These are phyloP conservation scores for Sporisorium graminicola DNA, from an alignment of 1,284 basidiomycete species.

Conservation along the genomic window DNA sequence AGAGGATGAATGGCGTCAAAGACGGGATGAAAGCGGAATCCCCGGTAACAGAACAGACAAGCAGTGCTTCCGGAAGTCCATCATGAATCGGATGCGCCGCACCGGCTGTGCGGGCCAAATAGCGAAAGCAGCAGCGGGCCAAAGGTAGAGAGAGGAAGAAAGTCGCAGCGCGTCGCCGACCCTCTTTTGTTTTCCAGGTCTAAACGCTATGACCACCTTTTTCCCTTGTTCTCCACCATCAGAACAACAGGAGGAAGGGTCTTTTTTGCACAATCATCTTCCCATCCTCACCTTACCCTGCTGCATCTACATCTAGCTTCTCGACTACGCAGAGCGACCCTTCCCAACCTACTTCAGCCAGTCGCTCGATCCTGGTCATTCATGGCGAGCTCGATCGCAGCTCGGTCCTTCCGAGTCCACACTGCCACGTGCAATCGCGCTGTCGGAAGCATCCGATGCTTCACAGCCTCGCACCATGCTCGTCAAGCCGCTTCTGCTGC, in stretches of 20 bases:
- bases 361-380: too few species aligned
- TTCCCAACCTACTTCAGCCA: too few species aligned
- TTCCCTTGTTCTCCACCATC: not conserved
- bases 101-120: not conserved
- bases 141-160: not conserved
- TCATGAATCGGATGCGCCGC: not conserved
- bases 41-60: too few species aligned
- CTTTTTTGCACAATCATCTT: not conserved
- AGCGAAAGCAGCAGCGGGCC: not conserved
- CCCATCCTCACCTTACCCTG: not conserved
- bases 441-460: constrained; percentile 10
- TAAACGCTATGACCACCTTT: not conserved
- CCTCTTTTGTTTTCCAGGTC: not conserved
- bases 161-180: not conserved
- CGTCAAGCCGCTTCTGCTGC: not conserved
- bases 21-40: too few species aligned
- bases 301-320: too few species aligned
- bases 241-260: too few species aligned
- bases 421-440: not conserved
- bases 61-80: too few species aligned
- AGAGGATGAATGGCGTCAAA: too few species aligned
- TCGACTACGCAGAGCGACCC: too few species aligned
- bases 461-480: constrained; percentile 3
- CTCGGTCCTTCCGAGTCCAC: not conserved
- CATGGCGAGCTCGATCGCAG: constrained; percentile 11